Conservation (phyloP, 129 eudicot genomes). For the Arctium minus region DNA sequence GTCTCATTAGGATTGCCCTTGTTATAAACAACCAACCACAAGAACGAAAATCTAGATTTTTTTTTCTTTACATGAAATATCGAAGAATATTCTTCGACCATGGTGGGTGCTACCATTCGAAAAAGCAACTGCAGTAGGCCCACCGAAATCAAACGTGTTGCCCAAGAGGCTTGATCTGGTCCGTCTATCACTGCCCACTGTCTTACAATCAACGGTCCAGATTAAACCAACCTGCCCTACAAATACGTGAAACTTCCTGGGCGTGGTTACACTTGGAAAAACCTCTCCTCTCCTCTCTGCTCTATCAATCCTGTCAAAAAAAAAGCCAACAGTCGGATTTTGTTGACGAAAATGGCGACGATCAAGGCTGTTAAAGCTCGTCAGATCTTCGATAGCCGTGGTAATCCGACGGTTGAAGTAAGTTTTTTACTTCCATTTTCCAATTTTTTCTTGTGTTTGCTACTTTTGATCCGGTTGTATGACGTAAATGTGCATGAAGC, state of each 20-base stretch:
- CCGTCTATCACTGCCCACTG: conserved; percentile 4
- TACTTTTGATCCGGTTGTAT: neutral
- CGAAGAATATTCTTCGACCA: neutral
- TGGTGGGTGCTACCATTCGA: neutral
- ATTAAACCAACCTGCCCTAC: neutral
- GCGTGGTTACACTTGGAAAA: neutral
- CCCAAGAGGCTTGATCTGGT: neutral
- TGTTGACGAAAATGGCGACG: conserved; percentile 34
- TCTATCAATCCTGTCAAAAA: neutral
- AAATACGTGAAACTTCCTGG: conserved; percentile 1
- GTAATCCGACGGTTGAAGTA: conserved; percentile 56
- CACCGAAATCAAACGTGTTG: neutral
- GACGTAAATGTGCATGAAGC: neutral
- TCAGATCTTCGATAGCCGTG: conserved; percentile 54
- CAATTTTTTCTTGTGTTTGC: neutral
- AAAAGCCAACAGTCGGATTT: neutral
- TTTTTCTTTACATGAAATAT: no score
- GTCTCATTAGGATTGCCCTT: no score
- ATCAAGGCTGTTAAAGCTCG: conserved; percentile 46
- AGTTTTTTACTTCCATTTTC: neutral
- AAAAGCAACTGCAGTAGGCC: conserved; percentile 1
- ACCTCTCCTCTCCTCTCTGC: no score
- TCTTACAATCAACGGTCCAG: conserved; percentile 14
- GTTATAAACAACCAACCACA: no score
- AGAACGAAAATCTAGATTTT: no score